Evolutionary conservation across 139 green algal species (phyloP).

Genomic region (Klebsormidium nitens): DNA sequence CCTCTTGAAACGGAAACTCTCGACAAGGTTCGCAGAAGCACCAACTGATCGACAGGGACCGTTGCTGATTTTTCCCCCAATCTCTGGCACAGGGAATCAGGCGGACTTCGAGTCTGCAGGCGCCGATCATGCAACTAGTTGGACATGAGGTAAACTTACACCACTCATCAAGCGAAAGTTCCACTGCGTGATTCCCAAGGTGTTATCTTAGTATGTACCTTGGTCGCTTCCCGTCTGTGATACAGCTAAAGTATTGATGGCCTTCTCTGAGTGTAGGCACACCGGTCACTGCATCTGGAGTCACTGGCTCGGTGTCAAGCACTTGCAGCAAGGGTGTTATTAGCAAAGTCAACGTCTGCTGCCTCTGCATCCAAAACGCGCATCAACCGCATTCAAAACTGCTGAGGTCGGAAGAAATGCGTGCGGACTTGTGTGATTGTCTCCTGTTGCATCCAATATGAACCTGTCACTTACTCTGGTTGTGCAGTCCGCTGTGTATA

Average conservation of each 20-base stretch:
- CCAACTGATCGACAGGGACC: too few species aligned
- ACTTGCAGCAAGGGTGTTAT: background rate
- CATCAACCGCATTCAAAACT: background rate
- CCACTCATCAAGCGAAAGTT: background rate
- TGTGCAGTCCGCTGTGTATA: conserved; percentile 62
- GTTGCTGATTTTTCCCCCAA: too few species aligned
- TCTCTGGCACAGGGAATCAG: conserved; percentile 16
- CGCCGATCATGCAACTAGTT: conserved; percentile 37
- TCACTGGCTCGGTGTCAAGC: too few species aligned
- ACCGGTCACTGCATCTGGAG: too few species aligned
- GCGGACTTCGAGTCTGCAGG: conserved; percentile 25
- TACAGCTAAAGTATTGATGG: conserved; percentile 6
- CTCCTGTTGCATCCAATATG: background rate
- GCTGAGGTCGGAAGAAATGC: background rate
- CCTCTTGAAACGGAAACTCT: too few species aligned
- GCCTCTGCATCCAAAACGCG: background rate
- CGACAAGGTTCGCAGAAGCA: too few species aligned
- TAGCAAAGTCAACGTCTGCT: background rate
- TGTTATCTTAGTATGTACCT: background rate
- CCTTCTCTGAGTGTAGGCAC: background rate
- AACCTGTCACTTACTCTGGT: background rate
- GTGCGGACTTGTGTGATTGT: background rate
- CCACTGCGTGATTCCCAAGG: background rate
- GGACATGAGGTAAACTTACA: conserved; percentile 26
- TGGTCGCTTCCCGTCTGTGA: background rate